Evolutionary conservation across 148 eudicot species (phyloP).

Genomic region (Silene conica): DNA sequence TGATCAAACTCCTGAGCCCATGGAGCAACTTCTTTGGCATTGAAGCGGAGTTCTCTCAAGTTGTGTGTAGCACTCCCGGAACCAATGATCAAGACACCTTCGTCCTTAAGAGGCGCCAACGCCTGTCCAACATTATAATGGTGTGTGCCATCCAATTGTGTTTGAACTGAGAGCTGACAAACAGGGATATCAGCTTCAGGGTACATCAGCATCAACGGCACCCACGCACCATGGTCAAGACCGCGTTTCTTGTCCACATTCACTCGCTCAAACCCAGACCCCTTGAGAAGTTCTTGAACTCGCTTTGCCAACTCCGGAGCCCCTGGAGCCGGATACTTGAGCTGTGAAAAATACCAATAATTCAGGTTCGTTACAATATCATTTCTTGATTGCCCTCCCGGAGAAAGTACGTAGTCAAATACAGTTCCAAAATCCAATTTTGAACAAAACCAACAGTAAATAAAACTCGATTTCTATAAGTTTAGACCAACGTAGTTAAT

Average conservation of each 20-base stretch:
- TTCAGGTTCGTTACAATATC: too few relatives aligned
- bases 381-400: too few relatives aligned
- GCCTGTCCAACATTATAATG: conserved; percentile 75
- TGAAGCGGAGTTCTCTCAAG: conserved; percentile 32
- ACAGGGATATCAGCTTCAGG: conserved; percentile 88
- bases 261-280: conserved; percentile 47
- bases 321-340: conserved; percentile 90
- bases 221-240: conserved; percentile 89
- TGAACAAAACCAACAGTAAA: too few relatives aligned
- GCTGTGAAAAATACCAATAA: conserved; percentile 30
- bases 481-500: too few relatives aligned
- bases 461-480: too few relatives aligned
- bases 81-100: conserved; percentile 77
- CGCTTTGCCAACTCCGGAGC: conserved; percentile 67
- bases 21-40: conserved; percentile 30
- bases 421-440: too few relatives aligned
- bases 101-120: conserved; percentile 65
- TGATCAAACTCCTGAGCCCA: conserved; percentile 74
- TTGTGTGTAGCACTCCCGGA: conserved; percentile 82
- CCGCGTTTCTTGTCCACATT: conserved; percentile 67
- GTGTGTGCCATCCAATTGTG: conserved; percentile 45
- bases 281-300: conserved; percentile 53
- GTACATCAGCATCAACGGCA: conserved; percentile 87
- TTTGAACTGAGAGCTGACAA: conserved; percentile 77
- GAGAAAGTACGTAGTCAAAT: too few relatives aligned